Percentiles rank a stretch among this genome's conserved stretches.
phyloP scores from a whole-genome alignment of 371 early-diverging fungal genomes.

The Actinomortierella wolfii region DNA sequence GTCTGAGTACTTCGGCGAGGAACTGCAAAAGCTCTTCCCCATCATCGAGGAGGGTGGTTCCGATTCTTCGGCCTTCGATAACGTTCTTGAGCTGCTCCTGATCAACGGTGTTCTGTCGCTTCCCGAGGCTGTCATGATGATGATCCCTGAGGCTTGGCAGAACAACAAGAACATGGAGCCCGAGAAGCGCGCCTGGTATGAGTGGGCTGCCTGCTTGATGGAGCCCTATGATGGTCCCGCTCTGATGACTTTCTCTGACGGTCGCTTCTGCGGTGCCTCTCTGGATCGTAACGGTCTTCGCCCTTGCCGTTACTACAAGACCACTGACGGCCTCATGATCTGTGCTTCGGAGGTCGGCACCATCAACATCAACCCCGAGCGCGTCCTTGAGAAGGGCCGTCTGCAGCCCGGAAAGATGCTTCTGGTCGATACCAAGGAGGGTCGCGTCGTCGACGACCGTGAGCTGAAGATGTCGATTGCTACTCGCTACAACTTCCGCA shows the following conservation, averaged over 20 bases:
- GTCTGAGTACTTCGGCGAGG: slow-evolving; percentile 74
- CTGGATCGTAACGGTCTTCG: slow-evolving; percentile 94
- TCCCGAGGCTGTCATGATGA: slow-evolving; percentile 93
- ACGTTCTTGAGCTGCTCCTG: slow-evolving; percentile 87
- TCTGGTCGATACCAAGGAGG: slow-evolving; percentile 87
- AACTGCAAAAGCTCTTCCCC: slow-evolving; percentile 82
- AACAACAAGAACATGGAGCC: slow-evolving; percentile 80
- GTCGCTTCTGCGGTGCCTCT: slow-evolving; percentile 92
- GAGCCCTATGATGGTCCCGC: slow-evolving; percentile 98
- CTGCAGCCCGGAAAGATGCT: slow-evolving; percentile 94
- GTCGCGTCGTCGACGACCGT: slow-evolving; percentile 83
- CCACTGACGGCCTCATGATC: slow-evolving; percentile 88
- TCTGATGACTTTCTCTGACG: slow-evolving; percentile 91
- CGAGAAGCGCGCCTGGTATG: slow-evolving; percentile 85
- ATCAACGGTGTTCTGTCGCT: slow-evolving; percentile 85
- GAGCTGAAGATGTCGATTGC: slow-evolving; percentile 79
- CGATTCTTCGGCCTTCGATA: slow-evolving; percentile 93
- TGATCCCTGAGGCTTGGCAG: slow-evolving; percentile 98
- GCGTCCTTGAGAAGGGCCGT: slow-evolving; percentile 83
- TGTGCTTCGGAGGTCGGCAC: slow-evolving; percentile 95
- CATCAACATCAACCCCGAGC: slow-evolving; percentile 76
- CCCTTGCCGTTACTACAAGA: slow-evolving; percentile 92
- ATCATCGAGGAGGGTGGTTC: slow-evolving; percentile 93
- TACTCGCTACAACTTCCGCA: slow-evolving; percentile 64
- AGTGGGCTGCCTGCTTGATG: slow-evolving; percentile 93